phyloP scores from a whole-genome alignment of 768 basidiomycete genomes.

The Crepidotus variabilis region DNA sequence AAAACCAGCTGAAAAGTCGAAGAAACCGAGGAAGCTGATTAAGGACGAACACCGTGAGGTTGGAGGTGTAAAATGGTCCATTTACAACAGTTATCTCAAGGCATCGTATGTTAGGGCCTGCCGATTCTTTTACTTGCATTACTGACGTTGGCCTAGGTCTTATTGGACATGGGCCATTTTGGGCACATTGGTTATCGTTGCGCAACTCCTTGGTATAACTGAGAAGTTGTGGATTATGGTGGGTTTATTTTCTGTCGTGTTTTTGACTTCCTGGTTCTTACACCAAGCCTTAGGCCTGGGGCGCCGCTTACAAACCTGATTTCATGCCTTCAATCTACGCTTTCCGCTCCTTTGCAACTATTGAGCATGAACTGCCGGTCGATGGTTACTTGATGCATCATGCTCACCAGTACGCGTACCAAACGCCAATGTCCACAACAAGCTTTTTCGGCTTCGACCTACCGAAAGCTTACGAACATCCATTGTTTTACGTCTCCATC shows the following conservation, averaged over 20 bases:
- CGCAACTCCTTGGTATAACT: slow-evolving; percentile 48
- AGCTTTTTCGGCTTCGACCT: slow-evolving; percentile 31
- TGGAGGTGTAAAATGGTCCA: slow-evolving; percentile 78
- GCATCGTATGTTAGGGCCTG: slow-evolving; percentile 52
- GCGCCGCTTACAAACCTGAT: slow-evolving; percentile 47
- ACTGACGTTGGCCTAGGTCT: slow-evolving; percentile 33
- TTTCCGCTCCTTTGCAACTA: slow-evolving; percentile 31
- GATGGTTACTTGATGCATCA: slow-evolving; percentile 28
- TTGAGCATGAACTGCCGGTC: slow-evolving; percentile 33
- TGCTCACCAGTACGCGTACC: slow-evolving; percentile 20
- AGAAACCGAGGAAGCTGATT: slow-evolving; percentile 69
- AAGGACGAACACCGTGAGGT: slow-evolving; percentile 80
- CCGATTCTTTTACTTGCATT: background rate
- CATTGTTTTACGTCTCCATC: slow-evolving; percentile 61
- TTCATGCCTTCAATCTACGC: slow-evolving; percentile 21
- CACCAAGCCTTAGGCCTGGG: slow-evolving; percentile 55
- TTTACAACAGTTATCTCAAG: slow-evolving; percentile 65
- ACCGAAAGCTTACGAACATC: slow-evolving; percentile 51
- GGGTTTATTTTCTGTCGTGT: background rate
- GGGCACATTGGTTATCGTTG: slow-evolving; percentile 40
- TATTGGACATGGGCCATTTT: slow-evolving; percentile 67
- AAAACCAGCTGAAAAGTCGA: slow-evolving; percentile 31
- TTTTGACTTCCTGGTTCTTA: background rate
- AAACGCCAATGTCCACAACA: slow-evolving; percentile 18
- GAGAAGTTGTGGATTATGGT: slow-evolving; percentile 81